phyloP scores from a whole-genome alignment of 2,329 filamentous ascomycete species.

The Emmonsia crescens region DNA sequence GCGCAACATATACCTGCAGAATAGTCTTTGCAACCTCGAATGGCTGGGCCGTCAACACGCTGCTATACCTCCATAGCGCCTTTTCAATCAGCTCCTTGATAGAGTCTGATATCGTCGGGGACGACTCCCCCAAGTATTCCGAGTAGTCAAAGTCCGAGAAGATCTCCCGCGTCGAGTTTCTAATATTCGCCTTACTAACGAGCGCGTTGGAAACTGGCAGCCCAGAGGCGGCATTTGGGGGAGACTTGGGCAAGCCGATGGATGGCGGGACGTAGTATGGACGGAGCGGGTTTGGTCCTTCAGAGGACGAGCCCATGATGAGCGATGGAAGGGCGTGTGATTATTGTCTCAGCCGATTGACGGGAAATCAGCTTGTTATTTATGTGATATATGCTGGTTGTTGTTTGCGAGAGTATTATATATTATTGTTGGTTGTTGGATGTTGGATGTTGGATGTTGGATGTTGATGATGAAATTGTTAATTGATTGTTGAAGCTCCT shows the following conservation, averaged over 20 bases:
- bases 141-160: slow-evolving; percentile 87
- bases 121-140: slow-evolving; percentile 68
- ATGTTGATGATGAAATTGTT: neutral
- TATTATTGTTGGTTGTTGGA: neutral
- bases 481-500: too few species aligned
- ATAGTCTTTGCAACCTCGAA: slow-evolving; percentile 96
- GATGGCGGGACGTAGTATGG: slow-evolving; percentile 56
- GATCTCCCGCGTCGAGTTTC: slow-evolving; percentile 64
- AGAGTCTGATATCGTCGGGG: slow-evolving; percentile 63
- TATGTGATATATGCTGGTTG: neutral
- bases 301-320: slow-evolving; percentile 37
- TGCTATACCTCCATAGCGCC: slow-evolving; percentile 83
- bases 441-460: neutral
- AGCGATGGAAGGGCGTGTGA: slow-evolving; percentile 5
- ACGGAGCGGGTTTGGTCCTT: slow-evolving; percentile 48
- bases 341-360: neutral
- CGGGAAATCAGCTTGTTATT: neutral
- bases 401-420: neutral
- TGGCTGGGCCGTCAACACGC: slow-evolving; percentile 79
- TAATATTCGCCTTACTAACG: slow-evolving; percentile 32
- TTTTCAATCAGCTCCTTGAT: slow-evolving; percentile 70
- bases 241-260: slow-evolving; percentile 46
- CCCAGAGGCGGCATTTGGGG: slow-evolving; percentile 21
- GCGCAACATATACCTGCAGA: slow-evolving; percentile 59
- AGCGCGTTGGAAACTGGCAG: slow-evolving; percentile 34